Base-by-base conservation (phyloP, 148 eudicot genomes). In the Amaranthus cruentus region DNA sequence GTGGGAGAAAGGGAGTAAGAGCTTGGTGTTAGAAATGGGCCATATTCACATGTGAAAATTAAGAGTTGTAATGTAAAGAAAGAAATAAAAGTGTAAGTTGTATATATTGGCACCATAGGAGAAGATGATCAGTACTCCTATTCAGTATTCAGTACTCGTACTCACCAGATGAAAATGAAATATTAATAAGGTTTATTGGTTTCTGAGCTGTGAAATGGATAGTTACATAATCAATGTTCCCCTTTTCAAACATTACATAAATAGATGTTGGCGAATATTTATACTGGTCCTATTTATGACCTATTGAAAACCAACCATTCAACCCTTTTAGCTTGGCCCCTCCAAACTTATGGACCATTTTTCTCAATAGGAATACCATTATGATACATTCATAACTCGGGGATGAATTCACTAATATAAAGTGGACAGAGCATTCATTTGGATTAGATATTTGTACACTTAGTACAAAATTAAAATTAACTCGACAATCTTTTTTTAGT, bases 21-120 rank as follows among this genome's bases (percentile, higher is more conserved):
- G 57, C 51, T 50, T 52, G 59, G 54, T 77, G 70, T 55, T 55
- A 11, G 43, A 50, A 58, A 28, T 72, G 80, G 76, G 67, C 80
- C 75, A 71, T 64, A 43, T 55, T 71, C 75, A 77, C 80, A 77
- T 77, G 80, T 42, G 8, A 64, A 64, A 55, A 71, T 64, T 55
- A 64, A 65, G 65, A 11, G 38, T 72, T 66, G 44, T 21, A 47
- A 18, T 43, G 38, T 61, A 9, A 12, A 64, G 54, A 63, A 62
- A 14, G 51, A 47, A 4, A 38, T 59, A 4, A 58, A 14, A 55
- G 60, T 1, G 7, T 14, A 70, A 71, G 47, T 57, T 11, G 1
- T 21, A 11, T 6, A 48, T 7, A 50, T 73, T 48, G 75, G 67
- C 57, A 61, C 48, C 8, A 72, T 13, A 60, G 64, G 12, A 54